A percentile compares a stretch with the other conserved stretches of the same genome.
phyloP scores from a whole-genome alignment of 108 stramenopile species.

The Cyclotella distinguenda region DNA sequence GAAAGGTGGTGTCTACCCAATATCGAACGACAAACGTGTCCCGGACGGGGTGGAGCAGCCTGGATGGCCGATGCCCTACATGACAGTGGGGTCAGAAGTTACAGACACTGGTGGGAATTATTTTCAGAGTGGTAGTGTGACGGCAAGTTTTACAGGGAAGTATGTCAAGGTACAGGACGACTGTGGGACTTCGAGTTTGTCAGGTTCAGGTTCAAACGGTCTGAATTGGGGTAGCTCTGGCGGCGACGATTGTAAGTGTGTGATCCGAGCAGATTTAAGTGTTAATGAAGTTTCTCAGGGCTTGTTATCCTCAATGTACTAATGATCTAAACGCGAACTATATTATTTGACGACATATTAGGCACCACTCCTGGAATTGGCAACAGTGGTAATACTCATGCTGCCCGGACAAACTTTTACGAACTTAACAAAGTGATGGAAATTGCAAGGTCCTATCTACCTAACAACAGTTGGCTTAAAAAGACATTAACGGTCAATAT shows the following conservation, averaged over 20 bases:
- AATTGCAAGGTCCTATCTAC: constrained; percentile 15
- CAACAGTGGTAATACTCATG: constrained; percentile 18
- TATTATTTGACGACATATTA: neutral
- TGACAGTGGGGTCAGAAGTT: constrained; percentile 5
- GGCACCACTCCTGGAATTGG: constrained; percentile 17
- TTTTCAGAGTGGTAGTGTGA: neutral
- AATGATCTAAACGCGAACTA: neutral
- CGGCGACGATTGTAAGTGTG: constrained; percentile 14
- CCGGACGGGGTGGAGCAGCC: constrained; percentile 12
- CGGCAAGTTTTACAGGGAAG: constrained; percentile 10
- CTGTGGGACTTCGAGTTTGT: constrained; percentile 9
- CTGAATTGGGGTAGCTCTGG: constrained; percentile 14
- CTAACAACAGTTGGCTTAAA: constrained; percentile 13
- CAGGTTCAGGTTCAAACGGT: neutral
- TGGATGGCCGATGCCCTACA: constrained; percentile 37
- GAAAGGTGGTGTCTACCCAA: constrained; percentile 27
- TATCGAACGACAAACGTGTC: constrained; percentile 12
- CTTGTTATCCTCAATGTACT: neutral
- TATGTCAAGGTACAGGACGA: constrained; percentile 10
- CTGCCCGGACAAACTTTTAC: constrained; percentile 10
- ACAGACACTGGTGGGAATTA: constrained; percentile 22
- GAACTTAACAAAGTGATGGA: constrained; percentile 16
- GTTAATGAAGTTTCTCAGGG: neutral
- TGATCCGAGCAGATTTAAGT: too few relatives aligned
- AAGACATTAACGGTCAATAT: constrained; percentile 3